Evolutionary conservation across 768 basidiomycete genomes (phyloP), one percentile per base, ranked within the genome.

Genomic region (Leccinum obscurum): DNA sequence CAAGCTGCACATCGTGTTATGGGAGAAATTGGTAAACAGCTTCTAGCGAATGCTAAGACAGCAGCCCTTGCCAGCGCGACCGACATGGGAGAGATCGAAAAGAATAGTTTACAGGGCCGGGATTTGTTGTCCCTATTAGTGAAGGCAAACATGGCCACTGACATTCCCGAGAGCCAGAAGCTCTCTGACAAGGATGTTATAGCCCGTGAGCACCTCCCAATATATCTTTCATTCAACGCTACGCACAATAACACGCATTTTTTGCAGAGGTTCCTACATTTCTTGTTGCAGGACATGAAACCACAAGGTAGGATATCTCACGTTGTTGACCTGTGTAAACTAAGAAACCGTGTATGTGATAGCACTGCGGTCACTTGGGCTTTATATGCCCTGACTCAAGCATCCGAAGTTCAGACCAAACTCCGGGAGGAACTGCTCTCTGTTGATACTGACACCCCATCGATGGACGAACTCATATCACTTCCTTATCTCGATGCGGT

Each of bases 401-500:
- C 82, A 48, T 77, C 77, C 0, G 73, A 78, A 1, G 72, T 81
- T 6, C 88, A 90, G 62, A 72, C 65, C 7, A 82, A 82, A 62
- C 78, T 92, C 0, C 79, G 87, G 1, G 77, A 82, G 2, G 89
- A 92, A 64, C 75, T 88, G 1, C 70, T 82, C 9, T 66, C 73
- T 0, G 74, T 86, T 13, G 65, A 76, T 1, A 84, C 82, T 0
- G 83, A 88, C 8, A 82, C 74, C 0, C 88, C 89, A 3, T 79
- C 80, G 3, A 89, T 90, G 85, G 90, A 92, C 41, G 80, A 86
- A 37, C 79, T 92, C 2, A 81, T 83, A 56, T 76, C 80, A 4
- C 76, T 93, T 3, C 81, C 86, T 0, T 90, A 88, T 65, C 83
- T 92, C 20, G 90, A 90, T 62, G 77, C 76, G 17, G 80, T 88